phyloP scores from a whole-genome alignment of 225 moss, liverwort and hornwort genomes.

The Rhytidiadelphus loreus region DNA sequence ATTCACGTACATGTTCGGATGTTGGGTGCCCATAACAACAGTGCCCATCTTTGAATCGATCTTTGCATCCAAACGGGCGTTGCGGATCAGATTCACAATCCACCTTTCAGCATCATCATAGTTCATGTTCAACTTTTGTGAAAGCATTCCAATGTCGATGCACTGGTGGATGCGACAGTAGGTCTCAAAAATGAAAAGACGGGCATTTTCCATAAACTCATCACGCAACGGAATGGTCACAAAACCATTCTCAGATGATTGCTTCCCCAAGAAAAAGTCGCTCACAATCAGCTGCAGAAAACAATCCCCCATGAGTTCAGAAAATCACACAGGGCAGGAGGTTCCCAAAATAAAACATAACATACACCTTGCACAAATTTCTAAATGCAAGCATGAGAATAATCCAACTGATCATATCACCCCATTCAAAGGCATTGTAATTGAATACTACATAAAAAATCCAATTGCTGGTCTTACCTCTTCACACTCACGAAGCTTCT shows the following conservation, averaged over 20 bases:
- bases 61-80: slow-evolving; percentile 90
- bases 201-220: slow-evolving; percentile 96
- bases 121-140: slow-evolving; percentile 97
- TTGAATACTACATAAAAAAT: neutral
- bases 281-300: slow-evolving; percentile 79
- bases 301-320: neutral
- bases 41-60: slow-evolving; percentile 99
- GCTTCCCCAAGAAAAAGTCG: slow-evolving; percentile 98
- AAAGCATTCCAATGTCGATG: slow-evolving; percentile 95
- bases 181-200: slow-evolving; percentile 96
- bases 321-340: neutral
- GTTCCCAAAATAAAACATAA: neutral
- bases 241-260: slow-evolving; percentile 86
- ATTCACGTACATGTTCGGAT: slow-evolving; percentile 78
- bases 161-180: slow-evolving; percentile 99
- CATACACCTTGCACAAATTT: neutral
- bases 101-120: slow-evolving; percentile 99
- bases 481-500: slow-evolving; percentile 95
- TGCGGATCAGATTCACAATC: slow-evolving; percentile 95
- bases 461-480: slow-evolving; percentile 40
- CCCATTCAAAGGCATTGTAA: neutral
- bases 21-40: slow-evolving; percentile 99
- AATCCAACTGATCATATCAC: neutral
- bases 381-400: neutral
- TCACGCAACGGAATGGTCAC: slow-evolving; percentile 84